These are phyloP conservation scores for Flaveria linearis DNA, from an alignment of 129 eudicot genomes.

Conservation along the genomic window DNA sequence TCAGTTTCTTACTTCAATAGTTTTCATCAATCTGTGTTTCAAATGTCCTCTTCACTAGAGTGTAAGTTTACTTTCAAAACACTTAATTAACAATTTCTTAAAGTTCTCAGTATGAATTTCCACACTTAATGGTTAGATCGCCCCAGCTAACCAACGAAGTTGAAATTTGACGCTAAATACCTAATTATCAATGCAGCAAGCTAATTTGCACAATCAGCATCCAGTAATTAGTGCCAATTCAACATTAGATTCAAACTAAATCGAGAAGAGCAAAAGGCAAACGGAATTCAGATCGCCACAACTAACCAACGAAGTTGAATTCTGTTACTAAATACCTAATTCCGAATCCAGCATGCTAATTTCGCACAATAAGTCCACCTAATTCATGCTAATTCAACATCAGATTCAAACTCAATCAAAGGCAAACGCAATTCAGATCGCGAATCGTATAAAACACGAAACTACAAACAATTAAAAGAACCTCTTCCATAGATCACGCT, in stretches of 20 bases:
- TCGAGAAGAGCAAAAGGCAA: too few species aligned
- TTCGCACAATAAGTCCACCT: constrained; percentile 11
- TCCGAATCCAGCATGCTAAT: not conserved
- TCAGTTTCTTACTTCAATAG: not conserved
- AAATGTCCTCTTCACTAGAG: not conserved
- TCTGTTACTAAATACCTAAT: not conserved
- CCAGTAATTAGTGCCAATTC: too few species aligned
- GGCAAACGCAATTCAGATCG: not conserved
- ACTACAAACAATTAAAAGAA: constrained; percentile 6
- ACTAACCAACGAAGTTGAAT: not conserved
- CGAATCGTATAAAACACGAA: not conserved
- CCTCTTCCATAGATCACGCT: constrained; percentile 98
- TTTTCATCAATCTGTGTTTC: not conserved
- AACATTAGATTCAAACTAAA: too few species aligned
- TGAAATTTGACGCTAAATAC: too few species aligned
- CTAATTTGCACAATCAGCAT: too few species aligned
- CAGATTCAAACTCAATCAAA: constrained; percentile 5
- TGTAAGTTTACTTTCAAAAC: not conserved
- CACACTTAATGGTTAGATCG: not conserved
- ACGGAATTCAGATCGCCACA: not conserved
- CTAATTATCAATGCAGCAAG: too few species aligned
- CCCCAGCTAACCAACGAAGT: too few species aligned
- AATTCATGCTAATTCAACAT: constrained; percentile 13
- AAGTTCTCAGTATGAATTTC: too few species aligned
- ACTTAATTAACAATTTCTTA: too few species aligned